Evolutionary conservation across 305 asterid species (phyloP).

Genomic region (Fraxinus greggii): DNA sequence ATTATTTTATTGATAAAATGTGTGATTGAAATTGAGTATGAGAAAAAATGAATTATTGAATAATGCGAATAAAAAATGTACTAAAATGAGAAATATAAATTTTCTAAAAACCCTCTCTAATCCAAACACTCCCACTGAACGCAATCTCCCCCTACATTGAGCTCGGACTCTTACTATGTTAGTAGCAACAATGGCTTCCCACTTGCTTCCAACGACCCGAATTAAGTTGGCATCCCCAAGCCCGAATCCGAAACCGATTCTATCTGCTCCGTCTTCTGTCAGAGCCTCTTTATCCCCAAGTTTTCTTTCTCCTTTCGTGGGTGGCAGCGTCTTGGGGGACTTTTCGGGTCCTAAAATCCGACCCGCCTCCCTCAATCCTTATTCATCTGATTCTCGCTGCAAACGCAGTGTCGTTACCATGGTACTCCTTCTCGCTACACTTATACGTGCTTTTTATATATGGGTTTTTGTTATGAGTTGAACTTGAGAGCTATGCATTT

Average conservation of each 20-base stretch:
- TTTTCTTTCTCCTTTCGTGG: constrained; percentile 56
- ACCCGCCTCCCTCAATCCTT: constrained; percentile 52
- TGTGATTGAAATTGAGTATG: too few species aligned
- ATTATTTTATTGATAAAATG: too few species aligned
- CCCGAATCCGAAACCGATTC: constrained; percentile 23
- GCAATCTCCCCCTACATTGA: background rate
- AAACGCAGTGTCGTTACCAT: constrained; percentile 75
- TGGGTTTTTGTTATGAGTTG: background rate
- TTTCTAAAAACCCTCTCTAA: background rate
- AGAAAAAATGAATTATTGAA: too few species aligned
- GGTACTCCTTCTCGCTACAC: constrained; percentile 36
- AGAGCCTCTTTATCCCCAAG: constrained; percentile 38
- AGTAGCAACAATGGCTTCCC: constrained; percentile 50
- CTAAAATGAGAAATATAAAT: background rate
- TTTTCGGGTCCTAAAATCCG: constrained; percentile 68
- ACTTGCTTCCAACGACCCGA: constrained; percentile 49
- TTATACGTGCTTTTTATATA: background rate
- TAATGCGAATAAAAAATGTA: too few species aligned
- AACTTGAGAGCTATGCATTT: background rate
- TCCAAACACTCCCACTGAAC: background rate
- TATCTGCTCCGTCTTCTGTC: constrained; percentile 30
- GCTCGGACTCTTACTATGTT: background rate
- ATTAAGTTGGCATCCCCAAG: constrained; percentile 22
- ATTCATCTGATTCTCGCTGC: constrained; percentile 36
- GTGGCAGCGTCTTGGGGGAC: constrained; percentile 48